Percentiles rank a stretch among this genome's conserved stretches.
Conservation (phyloP, 306 rosid genomes). For the Acmispon strigosus region DNA sequence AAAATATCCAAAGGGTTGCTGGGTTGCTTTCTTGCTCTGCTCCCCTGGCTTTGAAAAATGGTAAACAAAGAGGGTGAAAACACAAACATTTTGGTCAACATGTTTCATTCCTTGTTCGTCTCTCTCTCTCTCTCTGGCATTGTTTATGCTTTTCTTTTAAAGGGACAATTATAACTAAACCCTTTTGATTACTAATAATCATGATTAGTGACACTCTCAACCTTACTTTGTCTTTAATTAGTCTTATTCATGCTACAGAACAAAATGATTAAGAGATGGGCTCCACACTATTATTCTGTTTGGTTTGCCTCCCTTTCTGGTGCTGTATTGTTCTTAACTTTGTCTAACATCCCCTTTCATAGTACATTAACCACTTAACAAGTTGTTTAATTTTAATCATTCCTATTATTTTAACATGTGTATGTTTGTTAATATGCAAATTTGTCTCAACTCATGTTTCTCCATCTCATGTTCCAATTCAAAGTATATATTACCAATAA, state of each 20-base stretch:
- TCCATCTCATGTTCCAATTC: not conserved
- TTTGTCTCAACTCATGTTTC: not conserved
- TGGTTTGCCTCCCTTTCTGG: conserved; percentile 15
- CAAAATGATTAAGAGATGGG: conserved; percentile 48
- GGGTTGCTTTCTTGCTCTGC: conserved; percentile 65
- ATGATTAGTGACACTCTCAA: conserved; percentile 37
- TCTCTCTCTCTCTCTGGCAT: conserved; percentile 59
- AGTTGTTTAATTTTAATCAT: not conserved
- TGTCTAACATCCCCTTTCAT: conserved; percentile 22
- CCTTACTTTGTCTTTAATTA: conserved; percentile 33
- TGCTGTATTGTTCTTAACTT: conserved; percentile 10
- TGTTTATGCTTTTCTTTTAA: conserved; percentile 33
- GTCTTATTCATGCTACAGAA: conserved; percentile 21
- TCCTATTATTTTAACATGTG: not conserved
- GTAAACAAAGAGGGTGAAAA: conserved; percentile 30
- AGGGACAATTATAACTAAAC: conserved; percentile 22
- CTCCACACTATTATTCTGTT: conserved; percentile 48
- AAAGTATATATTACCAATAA: not conserved
- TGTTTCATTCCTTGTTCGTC: conserved; percentile 54
- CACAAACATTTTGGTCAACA: conserved; percentile 63
- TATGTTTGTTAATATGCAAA: not conserved
- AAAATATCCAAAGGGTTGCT: conserved; percentile 45
- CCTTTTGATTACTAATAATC: conserved; percentile 28
- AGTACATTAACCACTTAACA: not conserved
- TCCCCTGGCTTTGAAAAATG: conserved; percentile 28